phyloP scores from a whole-genome alignment of 495 filamentous ascomycete genomes.

The Durotheca rogersii region DNA sequence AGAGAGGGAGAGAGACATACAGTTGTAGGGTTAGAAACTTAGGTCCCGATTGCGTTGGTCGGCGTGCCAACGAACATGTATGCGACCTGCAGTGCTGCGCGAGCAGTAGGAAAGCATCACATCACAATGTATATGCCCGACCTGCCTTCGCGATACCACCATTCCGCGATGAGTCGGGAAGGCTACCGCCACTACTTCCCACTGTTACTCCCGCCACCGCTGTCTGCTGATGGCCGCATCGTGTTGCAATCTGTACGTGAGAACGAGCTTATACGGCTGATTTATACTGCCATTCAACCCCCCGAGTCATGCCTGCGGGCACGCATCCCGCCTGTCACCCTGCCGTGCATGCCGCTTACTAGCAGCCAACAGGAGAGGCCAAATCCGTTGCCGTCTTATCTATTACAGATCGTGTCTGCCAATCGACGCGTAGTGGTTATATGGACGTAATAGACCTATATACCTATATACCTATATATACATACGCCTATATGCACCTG shows the following conservation, averaged over 20 bases:
- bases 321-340: conserved; percentile 21
- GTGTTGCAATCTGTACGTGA: conserved; percentile 30
- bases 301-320: conserved; percentile 21
- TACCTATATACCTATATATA: too few species aligned
- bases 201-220: too few species aligned
- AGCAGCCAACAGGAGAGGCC: conserved; percentile 4
- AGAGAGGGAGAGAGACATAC: conserved; percentile 20
- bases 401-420: too few species aligned
- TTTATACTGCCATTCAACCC: conserved; percentile 2
- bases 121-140: background rate
- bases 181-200: too few species aligned
- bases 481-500: too few species aligned
- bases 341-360: conserved; percentile 4
- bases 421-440: too few species aligned
- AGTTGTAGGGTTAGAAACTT: conserved; percentile 35
- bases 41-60: conserved; percentile 38
- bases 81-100: conserved; percentile 21
- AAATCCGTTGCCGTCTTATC: conserved; percentile 3
- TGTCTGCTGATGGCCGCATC: conserved; percentile 22
- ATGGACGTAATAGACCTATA: too few species aligned
- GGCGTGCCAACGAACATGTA: conserved; percentile 19
- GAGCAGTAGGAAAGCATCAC: conserved; percentile 22
- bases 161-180: conserved; percentile 9
- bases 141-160: conserved; percentile 9
- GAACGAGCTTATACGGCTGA: conserved; percentile 22